Evolutionary conservation across 495 filamentous ascomycete genomes (phyloP).

Genomic region (Talaromyces liani): DNA sequence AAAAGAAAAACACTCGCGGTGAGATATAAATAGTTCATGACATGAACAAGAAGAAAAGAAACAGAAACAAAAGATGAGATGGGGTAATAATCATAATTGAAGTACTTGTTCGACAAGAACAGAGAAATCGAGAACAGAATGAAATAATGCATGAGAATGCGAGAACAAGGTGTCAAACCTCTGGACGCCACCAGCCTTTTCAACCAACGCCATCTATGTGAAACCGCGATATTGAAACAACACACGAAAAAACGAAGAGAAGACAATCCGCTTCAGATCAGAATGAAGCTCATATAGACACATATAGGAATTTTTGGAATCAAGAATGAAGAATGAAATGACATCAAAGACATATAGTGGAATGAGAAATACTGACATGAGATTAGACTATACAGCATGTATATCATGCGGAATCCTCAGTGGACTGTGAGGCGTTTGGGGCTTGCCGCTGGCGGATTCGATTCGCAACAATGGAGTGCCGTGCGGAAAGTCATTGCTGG

Average conservation of each 20-base stretch:
- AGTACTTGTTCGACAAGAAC: conserved; percentile 1
- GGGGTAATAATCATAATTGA: background rate
- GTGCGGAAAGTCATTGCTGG: conserved; percentile 81
- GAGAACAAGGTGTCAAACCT: background rate
- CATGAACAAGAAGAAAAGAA: background rate
- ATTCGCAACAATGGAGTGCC: conserved; percentile 75
- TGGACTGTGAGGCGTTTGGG: conserved; percentile 24
- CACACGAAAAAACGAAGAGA: conserved; percentile 16
- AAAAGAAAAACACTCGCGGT: background rate
- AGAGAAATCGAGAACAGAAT: conserved; percentile 26
- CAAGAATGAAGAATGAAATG: conserved; percentile 13
- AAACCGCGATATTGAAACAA: background rate
- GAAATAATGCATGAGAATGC: conserved; percentile 10
- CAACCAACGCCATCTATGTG: conserved; percentile 7
- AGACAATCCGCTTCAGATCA: conserved; percentile 27
- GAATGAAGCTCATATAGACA: conserved; percentile 18
- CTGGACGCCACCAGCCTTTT: background rate
- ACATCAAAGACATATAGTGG: conserved; percentile 25
- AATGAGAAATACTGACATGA: conserved; percentile 19
- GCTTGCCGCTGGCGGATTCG: conserved; percentile 60
- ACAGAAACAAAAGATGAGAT: background rate
- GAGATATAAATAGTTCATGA: background rate
- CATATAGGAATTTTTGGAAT: conserved; percentile 8
- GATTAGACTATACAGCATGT: conserved; percentile 23
- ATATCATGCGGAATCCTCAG: conserved; percentile 31